A percentile compares a stretch with the other conserved stretches of the same genome.
Evolutionary conservation across 2,329 filamentous ascomycete genomes (phyloP).

Genomic region (Paecilomyces fulvus): DNA sequence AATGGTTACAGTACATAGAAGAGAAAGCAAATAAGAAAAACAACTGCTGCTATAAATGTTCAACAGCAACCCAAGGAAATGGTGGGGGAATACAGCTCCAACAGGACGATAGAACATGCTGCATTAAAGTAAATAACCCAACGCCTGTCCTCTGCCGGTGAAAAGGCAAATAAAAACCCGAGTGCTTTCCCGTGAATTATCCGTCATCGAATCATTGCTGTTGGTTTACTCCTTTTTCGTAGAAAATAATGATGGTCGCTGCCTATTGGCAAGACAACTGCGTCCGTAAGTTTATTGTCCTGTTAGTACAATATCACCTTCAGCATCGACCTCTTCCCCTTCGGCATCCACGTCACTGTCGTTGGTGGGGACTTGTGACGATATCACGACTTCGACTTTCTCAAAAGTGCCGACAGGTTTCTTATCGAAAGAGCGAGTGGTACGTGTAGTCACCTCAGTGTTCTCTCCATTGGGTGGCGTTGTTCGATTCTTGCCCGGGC

Average conservation of each 20-base stretch:
- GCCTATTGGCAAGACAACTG: background rate
- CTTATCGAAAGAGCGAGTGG: background rate
- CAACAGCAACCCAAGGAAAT: background rate
- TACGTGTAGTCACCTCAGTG: slow-evolving; percentile 13
- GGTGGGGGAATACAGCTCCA: background rate
- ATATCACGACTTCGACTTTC: slow-evolving; percentile 18
- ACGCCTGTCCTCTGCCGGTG: background rate
- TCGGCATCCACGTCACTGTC: slow-evolving; percentile 12
- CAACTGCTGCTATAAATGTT: background rate
- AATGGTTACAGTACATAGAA: slow-evolving; percentile 1
- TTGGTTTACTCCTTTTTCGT: background rate
- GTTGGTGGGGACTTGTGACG: slow-evolving; percentile 14
- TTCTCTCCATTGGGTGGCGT: slow-evolving; percentile 12
- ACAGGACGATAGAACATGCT: background rate
- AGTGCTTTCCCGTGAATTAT: background rate
- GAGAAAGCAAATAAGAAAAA: background rate
- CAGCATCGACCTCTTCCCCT: slow-evolving; percentile 10
- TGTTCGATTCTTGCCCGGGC: slow-evolving; percentile 5
- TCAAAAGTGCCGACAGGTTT: slow-evolving; percentile 7
- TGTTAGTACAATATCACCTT: background rate
- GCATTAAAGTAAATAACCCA: background rate
- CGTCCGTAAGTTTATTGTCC: background rate
- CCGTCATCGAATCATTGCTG: background rate
- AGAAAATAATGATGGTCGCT: background rate
- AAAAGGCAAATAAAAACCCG: background rate